phyloP scores from a whole-genome alignment of 1,284 basidiomycete species.

The Blastosporella zonata region DNA sequence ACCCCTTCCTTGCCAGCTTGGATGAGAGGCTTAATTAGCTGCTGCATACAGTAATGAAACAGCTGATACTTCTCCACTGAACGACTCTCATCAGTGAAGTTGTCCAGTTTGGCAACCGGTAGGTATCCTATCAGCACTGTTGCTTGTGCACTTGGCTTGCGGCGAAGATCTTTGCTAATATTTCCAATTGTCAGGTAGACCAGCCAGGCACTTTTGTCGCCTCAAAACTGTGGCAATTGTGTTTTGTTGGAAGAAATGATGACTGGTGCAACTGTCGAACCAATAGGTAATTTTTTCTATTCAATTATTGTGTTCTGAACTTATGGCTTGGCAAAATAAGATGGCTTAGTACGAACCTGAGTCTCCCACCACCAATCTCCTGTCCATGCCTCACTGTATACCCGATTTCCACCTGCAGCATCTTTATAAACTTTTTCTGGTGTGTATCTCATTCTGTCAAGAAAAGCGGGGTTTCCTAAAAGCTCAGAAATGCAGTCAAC shows the following conservation, averaged over 20 bases:
- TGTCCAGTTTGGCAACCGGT: not conserved
- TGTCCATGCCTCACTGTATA: conserved; percentile 37
- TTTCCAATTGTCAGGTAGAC: not conserved
- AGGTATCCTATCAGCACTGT: not conserved
- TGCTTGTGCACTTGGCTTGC: not conserved
- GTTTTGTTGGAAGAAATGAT: conserved; percentile 3
- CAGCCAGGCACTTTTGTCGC: conserved; percentile 1
- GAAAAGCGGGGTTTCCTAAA: conserved; percentile 23
- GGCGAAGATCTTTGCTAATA: not conserved
- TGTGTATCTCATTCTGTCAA: conserved; percentile 20
- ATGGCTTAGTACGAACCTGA: conserved; percentile 10
- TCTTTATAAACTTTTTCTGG: conserved; percentile 31
- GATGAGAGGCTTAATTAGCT: conserved; percentile 28
- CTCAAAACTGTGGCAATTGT: not conserved
- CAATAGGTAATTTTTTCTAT: not conserved
- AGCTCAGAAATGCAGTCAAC: not conserved
- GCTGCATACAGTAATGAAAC: conserved; percentile 39
- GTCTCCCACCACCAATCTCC: conserved; percentile 39
- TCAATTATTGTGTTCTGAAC: not conserved
- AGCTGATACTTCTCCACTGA: conserved; percentile 15
- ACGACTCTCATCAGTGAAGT: not conserved
- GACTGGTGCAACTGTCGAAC: not conserved
- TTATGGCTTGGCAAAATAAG: not conserved
- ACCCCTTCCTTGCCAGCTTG: conserved; percentile 32
- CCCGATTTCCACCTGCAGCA: conserved; percentile 14